Evolutionary conservation across 1,284 basidiomycete species (phyloP).

Genomic region (Apiotrichum montevideense): DNA sequence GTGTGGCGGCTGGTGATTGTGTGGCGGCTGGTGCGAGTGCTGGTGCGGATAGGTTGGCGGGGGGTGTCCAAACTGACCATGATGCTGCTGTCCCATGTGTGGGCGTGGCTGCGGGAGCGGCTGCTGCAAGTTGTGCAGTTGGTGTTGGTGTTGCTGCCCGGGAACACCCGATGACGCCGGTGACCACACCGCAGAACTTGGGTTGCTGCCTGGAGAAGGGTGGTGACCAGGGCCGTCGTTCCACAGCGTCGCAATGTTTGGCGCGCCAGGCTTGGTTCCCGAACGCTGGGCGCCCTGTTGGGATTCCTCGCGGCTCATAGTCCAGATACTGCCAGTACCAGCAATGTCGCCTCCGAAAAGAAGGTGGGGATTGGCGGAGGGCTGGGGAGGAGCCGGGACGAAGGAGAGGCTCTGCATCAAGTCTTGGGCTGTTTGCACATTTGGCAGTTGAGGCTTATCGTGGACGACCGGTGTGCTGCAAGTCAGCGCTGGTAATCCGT

Average conservation of each 20-base stretch:
- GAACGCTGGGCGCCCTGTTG: slow-evolving; percentile 20
- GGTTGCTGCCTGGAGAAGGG: neutral
- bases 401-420: slow-evolving; percentile 24
- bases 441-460: neutral
- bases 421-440: slow-evolving; percentile 20
- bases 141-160: neutral
- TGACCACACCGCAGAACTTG: neutral
- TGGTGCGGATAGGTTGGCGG: neutral
- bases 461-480: slow-evolving; percentile 6
- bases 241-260: neutral
- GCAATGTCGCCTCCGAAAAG: slow-evolving; percentile 22
- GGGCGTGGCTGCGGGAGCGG: neutral
- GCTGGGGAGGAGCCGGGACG: neutral
- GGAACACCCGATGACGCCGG: neutral
- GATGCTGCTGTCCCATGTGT: neutral
- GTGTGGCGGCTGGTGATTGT: neutral
- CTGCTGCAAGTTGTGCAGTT: neutral
- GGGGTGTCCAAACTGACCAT: neutral
- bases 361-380: slow-evolving; percentile 8
- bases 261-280: neutral
- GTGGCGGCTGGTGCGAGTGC: neutral
- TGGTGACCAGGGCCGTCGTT: neutral
- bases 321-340: slow-evolving; percentile 29
- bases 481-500: neutral
- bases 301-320: slow-evolving; percentile 32